Conservation (phyloP, 129 eudicot species). For the Oenanthe sinensis region DNA sequence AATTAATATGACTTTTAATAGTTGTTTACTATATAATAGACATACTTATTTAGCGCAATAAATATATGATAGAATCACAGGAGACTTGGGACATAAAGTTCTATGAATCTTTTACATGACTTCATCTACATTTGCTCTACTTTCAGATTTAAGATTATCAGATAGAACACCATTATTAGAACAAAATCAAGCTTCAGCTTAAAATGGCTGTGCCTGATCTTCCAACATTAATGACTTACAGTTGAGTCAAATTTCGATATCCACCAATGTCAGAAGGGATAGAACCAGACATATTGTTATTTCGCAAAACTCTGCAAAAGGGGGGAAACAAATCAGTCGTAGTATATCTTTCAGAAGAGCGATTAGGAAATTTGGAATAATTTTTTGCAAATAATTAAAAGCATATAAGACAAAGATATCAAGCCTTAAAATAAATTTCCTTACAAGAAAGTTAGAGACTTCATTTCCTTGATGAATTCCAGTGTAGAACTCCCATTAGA, state of each 20-base stretch:
- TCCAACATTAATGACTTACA: constrained; percentile 41
- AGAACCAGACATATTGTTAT: constrained; percentile 62
- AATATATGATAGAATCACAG: too few species aligned
- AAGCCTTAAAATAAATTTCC: constrained; percentile 16
- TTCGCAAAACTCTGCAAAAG: constrained; percentile 47
- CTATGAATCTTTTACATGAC: not conserved
- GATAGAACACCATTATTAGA: not conserved
- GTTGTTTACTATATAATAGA: too few species aligned
- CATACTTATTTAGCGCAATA: too few species aligned
- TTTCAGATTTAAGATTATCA: not conserved
- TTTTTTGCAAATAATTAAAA: not conserved
- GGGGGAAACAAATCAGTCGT: not conserved
- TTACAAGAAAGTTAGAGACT: constrained; percentile 44
- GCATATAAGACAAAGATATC: not conserved
- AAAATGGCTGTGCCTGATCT: not conserved
- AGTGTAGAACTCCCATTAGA: constrained; percentile 62
- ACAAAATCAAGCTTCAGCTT: not conserved
- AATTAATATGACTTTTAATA: not conserved
- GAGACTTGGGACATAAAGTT: too few species aligned
- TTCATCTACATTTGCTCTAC: not conserved
- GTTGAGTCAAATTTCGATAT: constrained; percentile 28
- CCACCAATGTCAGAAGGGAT: constrained; percentile 54
- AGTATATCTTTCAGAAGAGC: not conserved
- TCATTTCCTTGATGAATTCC: constrained; percentile 46
- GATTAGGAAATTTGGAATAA: not conserved